Evolutionary conservation across 2,329 filamentous ascomycete genomes (phyloP).

Genomic region (Didymella sp.): DNA sequence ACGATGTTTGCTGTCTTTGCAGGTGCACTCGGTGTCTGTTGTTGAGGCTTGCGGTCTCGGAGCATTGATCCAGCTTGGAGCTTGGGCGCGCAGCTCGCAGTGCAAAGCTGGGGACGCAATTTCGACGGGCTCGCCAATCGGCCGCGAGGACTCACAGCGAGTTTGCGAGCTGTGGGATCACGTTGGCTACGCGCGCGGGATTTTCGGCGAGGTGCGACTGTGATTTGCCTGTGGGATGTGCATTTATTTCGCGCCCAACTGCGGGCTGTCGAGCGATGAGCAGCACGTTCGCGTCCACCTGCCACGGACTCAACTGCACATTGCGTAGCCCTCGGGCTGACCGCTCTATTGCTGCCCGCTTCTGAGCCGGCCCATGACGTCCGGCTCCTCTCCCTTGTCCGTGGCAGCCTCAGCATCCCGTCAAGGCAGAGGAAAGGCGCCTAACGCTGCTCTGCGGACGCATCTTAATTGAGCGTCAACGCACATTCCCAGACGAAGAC

Average conservation of each 20-base stretch:
- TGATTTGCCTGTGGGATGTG: constrained; percentile 38
- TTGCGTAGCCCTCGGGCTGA: constrained; percentile 20
- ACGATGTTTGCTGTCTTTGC: constrained; percentile 11
- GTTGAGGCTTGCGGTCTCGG: constrained; percentile 16
- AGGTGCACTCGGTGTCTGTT: constrained; percentile 1
- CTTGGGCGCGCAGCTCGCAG: constrained; percentile 8
- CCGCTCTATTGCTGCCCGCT: constrained; percentile 16
- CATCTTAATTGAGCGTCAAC: neutral
- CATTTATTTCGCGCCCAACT: constrained; percentile 23
- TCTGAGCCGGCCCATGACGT: constrained; percentile 17
- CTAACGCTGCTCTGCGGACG: neutral
- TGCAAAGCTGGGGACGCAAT: constrained; percentile 29
- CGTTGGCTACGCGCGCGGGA: constrained; percentile 44
- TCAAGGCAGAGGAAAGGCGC: neutral
- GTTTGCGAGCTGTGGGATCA: constrained; percentile 22
- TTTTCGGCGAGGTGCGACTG: constrained; percentile 30
- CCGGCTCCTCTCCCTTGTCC: constrained; percentile 17
- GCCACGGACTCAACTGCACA: constrained; percentile 11
- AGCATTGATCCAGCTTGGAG: constrained; percentile 1
- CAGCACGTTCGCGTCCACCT: constrained; percentile 15
- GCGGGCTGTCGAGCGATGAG: constrained; percentile 3
- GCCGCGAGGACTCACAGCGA: neutral
- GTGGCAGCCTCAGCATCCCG: neutral
- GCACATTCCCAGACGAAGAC: neutral
- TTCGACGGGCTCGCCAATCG: constrained; percentile 30